phyloP scores from a whole-genome alignment of 805 yeast species.

The Wickerhamomyces kurtzmanii region DNA sequence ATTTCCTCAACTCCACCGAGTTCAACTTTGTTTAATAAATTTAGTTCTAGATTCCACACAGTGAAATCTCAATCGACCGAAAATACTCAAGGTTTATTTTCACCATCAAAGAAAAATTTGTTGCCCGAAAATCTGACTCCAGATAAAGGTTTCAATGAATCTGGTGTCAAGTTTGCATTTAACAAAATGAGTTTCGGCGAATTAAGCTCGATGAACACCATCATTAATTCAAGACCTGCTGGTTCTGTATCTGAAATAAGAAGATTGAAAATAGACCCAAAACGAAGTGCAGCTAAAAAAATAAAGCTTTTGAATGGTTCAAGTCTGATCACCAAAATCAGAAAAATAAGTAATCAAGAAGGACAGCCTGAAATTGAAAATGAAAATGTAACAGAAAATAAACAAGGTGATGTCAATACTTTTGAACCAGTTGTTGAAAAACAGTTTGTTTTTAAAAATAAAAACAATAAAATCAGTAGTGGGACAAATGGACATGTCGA shows the following conservation, averaged over 20 bases:
- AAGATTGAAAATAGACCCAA: conserved; percentile 28
- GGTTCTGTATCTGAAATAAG: conserved; percentile 19
- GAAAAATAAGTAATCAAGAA: conserved; percentile 10
- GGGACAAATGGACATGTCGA: conserved; percentile 7
- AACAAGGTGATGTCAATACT: too few relatives aligned
- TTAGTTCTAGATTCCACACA: conserved; percentile 23
- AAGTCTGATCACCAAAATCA: too few relatives aligned
- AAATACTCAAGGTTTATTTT: conserved; percentile 25
- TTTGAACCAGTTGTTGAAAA: too few relatives aligned
- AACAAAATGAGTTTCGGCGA: neutral
- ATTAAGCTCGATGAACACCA: neutral
- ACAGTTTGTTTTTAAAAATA: too few relatives aligned
- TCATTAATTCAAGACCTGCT: conserved; percentile 4
- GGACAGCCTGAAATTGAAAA: conserved; percentile 17
- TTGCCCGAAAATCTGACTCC: conserved; percentile 8
- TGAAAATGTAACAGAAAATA: too few relatives aligned
- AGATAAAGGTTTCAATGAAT: conserved; percentile 4
- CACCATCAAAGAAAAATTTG: conserved; percentile 19
- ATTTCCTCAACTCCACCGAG: conserved; percentile 13
- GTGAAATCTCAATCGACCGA: conserved; percentile 14
- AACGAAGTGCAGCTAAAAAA: conserved; percentile 32
- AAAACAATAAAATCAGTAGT: conserved; percentile 2
- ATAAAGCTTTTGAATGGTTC: conserved; percentile 23
- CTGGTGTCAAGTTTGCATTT: neutral
- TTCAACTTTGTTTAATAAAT: conserved; percentile 21